Conservation (phyloP, 495 filamentous ascomycete genomes). For the Hypoxylon trugodes region DNA sequence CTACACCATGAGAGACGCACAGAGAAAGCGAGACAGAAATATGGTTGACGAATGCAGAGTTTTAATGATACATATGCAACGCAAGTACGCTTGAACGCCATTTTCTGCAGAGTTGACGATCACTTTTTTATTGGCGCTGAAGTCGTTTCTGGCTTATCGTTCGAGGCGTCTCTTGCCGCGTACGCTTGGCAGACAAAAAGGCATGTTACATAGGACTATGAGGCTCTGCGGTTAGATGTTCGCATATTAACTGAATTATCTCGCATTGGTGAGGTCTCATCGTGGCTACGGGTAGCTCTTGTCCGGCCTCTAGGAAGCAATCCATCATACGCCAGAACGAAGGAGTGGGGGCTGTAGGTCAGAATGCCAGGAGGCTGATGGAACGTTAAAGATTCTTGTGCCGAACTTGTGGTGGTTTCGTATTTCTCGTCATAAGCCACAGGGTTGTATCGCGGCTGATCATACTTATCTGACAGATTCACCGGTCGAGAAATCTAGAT, state of each 20-base stretch:
- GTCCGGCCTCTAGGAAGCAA: slow-evolving; percentile 5
- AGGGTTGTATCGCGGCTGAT: slow-evolving; percentile 38
- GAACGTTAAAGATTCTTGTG: slow-evolving; percentile 7
- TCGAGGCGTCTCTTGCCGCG: not conserved
- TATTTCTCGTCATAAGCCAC: slow-evolving; percentile 21
- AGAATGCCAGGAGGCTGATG: slow-evolving; percentile 27
- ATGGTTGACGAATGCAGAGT: slow-evolving; percentile 1
- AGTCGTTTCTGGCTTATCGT: slow-evolving; percentile 3
- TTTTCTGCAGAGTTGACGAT: no score
- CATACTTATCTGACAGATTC: slow-evolving; percentile 17
- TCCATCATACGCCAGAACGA: slow-evolving; percentile 8
- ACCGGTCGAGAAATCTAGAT: slow-evolving; percentile 27
- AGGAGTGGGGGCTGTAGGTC: not conserved
- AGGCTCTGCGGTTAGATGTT: slow-evolving; percentile 7
- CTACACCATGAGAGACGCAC: no score
- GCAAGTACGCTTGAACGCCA: no score
- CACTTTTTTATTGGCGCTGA: no score
- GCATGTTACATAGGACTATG: not conserved
- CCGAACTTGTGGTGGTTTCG: not conserved
- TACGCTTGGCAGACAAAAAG: no score
- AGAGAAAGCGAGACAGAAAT: not conserved
- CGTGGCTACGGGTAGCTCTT: slow-evolving; percentile 13
- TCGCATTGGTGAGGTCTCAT: slow-evolving; percentile 14
- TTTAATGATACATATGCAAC: no score
- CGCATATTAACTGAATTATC: not conserved